These are phyloP conservation scores for Euphorbia schlechtendalii DNA, from an alignment of 441 rosid species.

Conservation along the genomic window DNA sequence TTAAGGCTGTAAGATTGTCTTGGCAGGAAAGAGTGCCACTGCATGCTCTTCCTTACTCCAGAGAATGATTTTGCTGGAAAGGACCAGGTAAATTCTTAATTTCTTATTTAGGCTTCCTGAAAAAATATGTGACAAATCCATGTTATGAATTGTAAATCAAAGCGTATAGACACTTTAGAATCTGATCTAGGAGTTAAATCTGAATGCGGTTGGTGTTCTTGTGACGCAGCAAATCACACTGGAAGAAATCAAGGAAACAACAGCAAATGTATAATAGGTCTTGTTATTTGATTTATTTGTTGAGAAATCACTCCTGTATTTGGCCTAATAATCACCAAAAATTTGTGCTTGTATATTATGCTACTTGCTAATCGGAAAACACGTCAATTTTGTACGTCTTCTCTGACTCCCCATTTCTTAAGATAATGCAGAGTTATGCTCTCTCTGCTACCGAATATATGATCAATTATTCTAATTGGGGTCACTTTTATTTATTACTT, in stretches of 20 bases:
- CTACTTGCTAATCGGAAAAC: constrained; percentile 15
- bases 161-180: too few relatives aligned
- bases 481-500: too few relatives aligned
- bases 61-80: constrained; percentile 90
- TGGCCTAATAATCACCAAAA: constrained; percentile 5
- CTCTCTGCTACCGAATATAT: not conserved
- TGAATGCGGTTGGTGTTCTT: constrained; percentile 6
- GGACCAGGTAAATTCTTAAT: constrained; percentile 53
- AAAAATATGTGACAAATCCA: not conserved
- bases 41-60: constrained; percentile 93
- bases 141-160: too few relatives aligned
- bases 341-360: constrained; percentile 28
- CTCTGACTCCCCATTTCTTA: not conserved
- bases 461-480: not conserved
- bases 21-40: constrained; percentile 96
- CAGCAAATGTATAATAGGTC: constrained; percentile 40
- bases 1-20: constrained; percentile 12
- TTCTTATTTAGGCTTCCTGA: not conserved
- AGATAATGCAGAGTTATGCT: too few relatives aligned
- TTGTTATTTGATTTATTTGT: constrained; percentile 8
- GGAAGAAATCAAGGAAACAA: constrained; percentile 64
- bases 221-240: constrained; percentile 45
- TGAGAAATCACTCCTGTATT: constrained; percentile 17
- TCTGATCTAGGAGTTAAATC: not conserved
- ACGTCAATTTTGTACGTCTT: not conserved